Conservation (phyloP, 768 basidiomycete genomes). For the Piloderma croceum region DNA sequence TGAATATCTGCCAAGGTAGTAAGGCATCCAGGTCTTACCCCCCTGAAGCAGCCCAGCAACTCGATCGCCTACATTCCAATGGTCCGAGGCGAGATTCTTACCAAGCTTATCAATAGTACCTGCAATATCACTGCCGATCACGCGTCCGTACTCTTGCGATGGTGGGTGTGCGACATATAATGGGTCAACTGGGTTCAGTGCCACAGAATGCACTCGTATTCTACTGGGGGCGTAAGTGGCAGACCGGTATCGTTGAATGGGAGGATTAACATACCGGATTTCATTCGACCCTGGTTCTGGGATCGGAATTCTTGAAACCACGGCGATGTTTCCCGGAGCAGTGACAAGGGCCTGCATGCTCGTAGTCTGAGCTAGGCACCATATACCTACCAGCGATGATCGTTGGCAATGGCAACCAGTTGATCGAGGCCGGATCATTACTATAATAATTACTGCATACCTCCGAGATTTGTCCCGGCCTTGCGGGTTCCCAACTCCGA, state of each 20-base stretch:
- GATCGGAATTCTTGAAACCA: slow-evolving; percentile 20
- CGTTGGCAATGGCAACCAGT: too few species aligned
- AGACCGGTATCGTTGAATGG: not conserved
- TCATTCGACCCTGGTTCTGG: slow-evolving; percentile 25
- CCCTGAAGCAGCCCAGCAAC: slow-evolving; percentile 31
- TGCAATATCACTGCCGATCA: slow-evolving; percentile 32
- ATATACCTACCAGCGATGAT: too few species aligned
- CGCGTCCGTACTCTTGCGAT: slow-evolving; percentile 22
- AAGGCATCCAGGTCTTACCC: slow-evolving; percentile 15
- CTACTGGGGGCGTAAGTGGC: too few species aligned
- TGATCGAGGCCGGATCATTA: too few species aligned
- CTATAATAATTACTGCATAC: too few species aligned
- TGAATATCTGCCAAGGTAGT: not conserved
- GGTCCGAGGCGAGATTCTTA: slow-evolving; percentile 17
- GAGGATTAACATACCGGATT: slow-evolving; percentile 20
- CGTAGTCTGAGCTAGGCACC: too few species aligned
- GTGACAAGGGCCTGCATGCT: slow-evolving; percentile 28
- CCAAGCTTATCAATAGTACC: slow-evolving; percentile 29
- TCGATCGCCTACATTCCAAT: slow-evolving; percentile 30
- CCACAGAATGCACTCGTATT: slow-evolving; percentile 27
- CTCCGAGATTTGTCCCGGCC: too few species aligned
- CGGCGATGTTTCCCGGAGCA: slow-evolving; percentile 22
- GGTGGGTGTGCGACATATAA: slow-evolving; percentile 22
- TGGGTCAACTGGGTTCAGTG: slow-evolving; percentile 31
- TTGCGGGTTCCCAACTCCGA: too few species aligned